Evolutionary conservation across 2,329 filamentous ascomycete genomes (phyloP).

Genomic region (Ophiosphaerella narmari): DNA sequence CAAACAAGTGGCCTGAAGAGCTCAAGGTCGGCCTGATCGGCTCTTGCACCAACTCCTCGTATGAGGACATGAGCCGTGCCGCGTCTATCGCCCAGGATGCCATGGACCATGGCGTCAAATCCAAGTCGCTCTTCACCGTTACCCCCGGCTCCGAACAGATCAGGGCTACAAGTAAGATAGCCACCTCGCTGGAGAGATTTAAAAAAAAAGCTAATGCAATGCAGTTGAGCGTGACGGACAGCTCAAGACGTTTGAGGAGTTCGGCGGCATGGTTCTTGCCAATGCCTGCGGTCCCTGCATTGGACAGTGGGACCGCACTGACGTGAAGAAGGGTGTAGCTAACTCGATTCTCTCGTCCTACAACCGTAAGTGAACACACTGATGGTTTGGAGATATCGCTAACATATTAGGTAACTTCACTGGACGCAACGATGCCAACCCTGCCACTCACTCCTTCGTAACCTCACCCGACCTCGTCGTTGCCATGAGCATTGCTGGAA

Average conservation of each 20-base stretch:
- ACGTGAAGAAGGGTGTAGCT: constrained; percentile 91
- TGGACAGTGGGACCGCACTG: constrained; percentile 91
- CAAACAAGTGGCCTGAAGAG: constrained; percentile 94
- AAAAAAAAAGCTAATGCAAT: neutral
- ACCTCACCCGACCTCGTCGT: constrained; percentile 89
- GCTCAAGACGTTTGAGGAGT: constrained; percentile 93
- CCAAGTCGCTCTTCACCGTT: constrained; percentile 91
- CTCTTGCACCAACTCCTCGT: constrained; percentile 93
- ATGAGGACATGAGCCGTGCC: constrained; percentile 90
- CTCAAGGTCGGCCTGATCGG: constrained; percentile 97
- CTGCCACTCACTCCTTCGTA: constrained; percentile 91
- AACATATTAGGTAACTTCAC: constrained; percentile 74
- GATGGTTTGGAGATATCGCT: too few species aligned
- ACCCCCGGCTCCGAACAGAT: constrained; percentile 98
- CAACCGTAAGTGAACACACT: constrained; percentile 67
- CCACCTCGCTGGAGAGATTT: too few species aligned
- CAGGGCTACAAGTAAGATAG: constrained; percentile 66
- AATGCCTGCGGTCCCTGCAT: constrained; percentile 79
- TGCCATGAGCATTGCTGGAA: constrained; percentile 81
- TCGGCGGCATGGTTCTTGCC: constrained; percentile 90
- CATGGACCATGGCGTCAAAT: constrained; percentile 88
- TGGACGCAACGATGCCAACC: constrained; percentile 94
- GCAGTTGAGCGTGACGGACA: constrained; percentile 66
- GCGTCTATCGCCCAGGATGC: constrained; percentile 92
- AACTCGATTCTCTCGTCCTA: constrained; percentile 99